Base-by-base conservation (phyloP, 192 early-diverging fungal species). In the Lobosporangium transversale region DNA sequence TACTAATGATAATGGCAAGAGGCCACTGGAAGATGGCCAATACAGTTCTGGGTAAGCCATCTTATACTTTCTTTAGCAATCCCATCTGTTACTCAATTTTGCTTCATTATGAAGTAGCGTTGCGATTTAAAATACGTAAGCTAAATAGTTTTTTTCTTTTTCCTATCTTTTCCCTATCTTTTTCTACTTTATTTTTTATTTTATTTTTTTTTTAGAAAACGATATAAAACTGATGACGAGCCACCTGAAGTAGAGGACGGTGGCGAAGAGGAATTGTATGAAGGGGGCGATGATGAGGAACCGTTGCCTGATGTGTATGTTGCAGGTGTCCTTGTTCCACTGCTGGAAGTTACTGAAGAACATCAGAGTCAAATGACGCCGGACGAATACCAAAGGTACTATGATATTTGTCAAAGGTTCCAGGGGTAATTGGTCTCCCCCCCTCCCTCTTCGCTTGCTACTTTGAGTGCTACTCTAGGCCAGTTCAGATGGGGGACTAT, bases 261-360 rank as follows among this genome's bases (percentile, higher is more conserved):
- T 26, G 80, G 62, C 18, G 76, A 62, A 17, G 70, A 60, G 2
- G 79, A 70, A 30, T 62, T 61, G 15, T 37, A 53, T 4, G 48
- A 60, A 37, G 58, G 49, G 8, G 71, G 66, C 40, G 66, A 56
- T 14, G 61, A 50, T 26, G 70, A 64, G 37, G 76, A 79, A 12
- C 30, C 37, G 14, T 40, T 53, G 0, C 73, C 73, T 27, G 58
- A 66, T 27, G 64, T 76, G 9, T 76, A 62, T 56, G 64, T 76
- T 17, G 64, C 50, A 1, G 82, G 84, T 32, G 62, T 76, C 18
- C 66, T 78, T 58, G 74, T 85, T 17, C 79, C 82, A 12, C 53
- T 87, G 27, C 62, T 84, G 61, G 84, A 85, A 35, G 75, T 87
- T 17, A 81, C 81, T 2, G 84, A 86, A 55, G 86, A 88, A 4